Conservation (phyloP, 2,329 filamentous ascomycete species). For the Apiospora koreana region DNA sequence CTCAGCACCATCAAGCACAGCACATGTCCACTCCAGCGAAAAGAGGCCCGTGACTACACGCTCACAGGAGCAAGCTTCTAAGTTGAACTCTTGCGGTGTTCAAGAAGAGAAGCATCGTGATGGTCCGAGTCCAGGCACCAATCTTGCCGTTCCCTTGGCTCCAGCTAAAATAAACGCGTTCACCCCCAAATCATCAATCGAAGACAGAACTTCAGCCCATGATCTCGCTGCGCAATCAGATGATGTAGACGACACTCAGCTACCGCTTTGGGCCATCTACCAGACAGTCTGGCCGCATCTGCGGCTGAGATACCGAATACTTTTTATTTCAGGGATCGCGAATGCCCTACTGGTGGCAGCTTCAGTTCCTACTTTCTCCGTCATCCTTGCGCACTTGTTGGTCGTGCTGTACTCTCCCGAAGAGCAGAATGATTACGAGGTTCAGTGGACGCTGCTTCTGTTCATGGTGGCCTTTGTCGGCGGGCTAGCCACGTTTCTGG, state of each 20-base stretch:
- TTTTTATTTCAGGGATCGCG: conserved; percentile 62
- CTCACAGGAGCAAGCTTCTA: not conserved
- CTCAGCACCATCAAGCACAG: not conserved
- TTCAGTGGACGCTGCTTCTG: conserved; percentile 70
- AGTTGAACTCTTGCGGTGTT: too few relatives aligned
- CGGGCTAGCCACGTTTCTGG: conserved; percentile 62
- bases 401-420: conserved; percentile 64
- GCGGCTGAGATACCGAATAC: conserved; percentile 46
- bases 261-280: conserved; percentile 57
- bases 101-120: not conserved
- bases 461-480: conserved; percentile 69
- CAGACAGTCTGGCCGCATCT: conserved; percentile 71
- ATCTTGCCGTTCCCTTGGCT: not conserved
- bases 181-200: not conserved
- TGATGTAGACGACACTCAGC: not conserved
- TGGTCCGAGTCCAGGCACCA: not conserved
- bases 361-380: conserved; percentile 74
- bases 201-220: not conserved
- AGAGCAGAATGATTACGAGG: conserved; percentile 49
- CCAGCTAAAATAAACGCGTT: not conserved
- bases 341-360: conserved; percentile 65
- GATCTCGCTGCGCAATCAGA: not conserved
- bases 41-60: not conserved
- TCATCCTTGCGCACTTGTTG: conserved; percentile 72
- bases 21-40: not conserved